These are phyloP conservation scores for Protomyces arabidopsidicola DNA, from an alignment of 1,139 yeast species.

Conservation along the genomic window DNA sequence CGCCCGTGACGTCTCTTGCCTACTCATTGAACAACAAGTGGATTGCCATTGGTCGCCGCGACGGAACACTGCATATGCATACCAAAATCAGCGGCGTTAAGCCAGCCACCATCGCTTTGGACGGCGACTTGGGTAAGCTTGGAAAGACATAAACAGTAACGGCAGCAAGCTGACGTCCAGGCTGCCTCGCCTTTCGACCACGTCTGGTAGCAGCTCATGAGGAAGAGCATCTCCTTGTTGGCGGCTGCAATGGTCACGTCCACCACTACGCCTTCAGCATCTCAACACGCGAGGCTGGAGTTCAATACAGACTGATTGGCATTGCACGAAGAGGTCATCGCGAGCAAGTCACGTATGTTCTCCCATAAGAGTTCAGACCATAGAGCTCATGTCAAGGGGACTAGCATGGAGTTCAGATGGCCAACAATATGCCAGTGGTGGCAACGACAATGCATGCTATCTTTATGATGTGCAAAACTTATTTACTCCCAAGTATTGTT, in stretches of 20 bases:
- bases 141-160: not conserved
- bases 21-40: slow-evolving; percentile 48
- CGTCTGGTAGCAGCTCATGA: not conserved
- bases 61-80: slow-evolving; percentile 48
- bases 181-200: slow-evolving; percentile 11
- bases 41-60: slow-evolving; percentile 57
- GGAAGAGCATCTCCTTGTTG: slow-evolving; percentile 14
- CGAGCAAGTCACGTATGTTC: slow-evolving; percentile 19
- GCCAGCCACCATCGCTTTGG: not conserved
- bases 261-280: not conserved
- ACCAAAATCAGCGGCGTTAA: not conserved
- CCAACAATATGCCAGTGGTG: slow-evolving; percentile 28
- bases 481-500: not conserved
- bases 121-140: slow-evolving; percentile 6
- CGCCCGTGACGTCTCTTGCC: slow-evolving; percentile 50
- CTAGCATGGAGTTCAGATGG: slow-evolving; percentile 30
- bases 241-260: slow-evolving; percentile 16
- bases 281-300: not conserved
- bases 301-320: not conserved
- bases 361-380: too few species aligned
- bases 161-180: not conserved
- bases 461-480: slow-evolving; percentile 12
- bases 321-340: not conserved
- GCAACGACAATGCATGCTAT: slow-evolving; percentile 28
- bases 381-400: slow-evolving; percentile 19